phyloP scores from a whole-genome alignment of 106 monocot genomes.

The Agapanthus africanus region DNA sequence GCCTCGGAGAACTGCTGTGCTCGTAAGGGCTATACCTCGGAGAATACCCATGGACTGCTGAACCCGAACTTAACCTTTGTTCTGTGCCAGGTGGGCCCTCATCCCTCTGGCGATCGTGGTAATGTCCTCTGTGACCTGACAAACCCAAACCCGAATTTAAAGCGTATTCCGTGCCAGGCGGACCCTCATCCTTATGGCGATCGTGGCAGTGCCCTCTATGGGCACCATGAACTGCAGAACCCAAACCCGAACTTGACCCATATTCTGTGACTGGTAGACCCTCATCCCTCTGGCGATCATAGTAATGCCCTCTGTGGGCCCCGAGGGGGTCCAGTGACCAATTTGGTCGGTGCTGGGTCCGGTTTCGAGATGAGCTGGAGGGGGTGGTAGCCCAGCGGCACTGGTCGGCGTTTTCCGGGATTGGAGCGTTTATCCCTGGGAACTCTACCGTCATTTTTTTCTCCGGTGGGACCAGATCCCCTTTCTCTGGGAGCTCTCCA shows the following conservation, averaged over 20 bases:
- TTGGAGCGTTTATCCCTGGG: slow-evolving; percentile 82
- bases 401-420: slow-evolving; percentile 74
- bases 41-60: slow-evolving; percentile 19
- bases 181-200: slow-evolving; percentile 4
- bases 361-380: slow-evolving; percentile 16
- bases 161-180: slow-evolving; percentile 16
- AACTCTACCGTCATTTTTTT: slow-evolving; percentile 67
- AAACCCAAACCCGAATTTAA: not conserved
- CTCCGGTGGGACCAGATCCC: slow-evolving; percentile 28
- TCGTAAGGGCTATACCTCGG: slow-evolving; percentile 49
- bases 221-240: no score
- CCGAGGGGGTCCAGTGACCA: slow-evolving; percentile 12
- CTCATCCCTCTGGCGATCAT: slow-evolving; percentile 14
- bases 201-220: slow-evolving; percentile 17
- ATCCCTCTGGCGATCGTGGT: slow-evolving; percentile 16
- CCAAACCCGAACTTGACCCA: no score
- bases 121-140: slow-evolving; percentile 14
- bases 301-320: slow-evolving; percentile 9
- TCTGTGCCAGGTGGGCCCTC: slow-evolving; percentile 10
- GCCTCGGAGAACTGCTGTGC: slow-evolving; percentile 13
- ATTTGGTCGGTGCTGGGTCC: not conserved
- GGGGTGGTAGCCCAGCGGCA: slow-evolving; percentile 32
- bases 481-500: slow-evolving; percentile 66
- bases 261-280: no score
- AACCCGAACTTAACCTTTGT: slow-evolving; percentile 5